A percentile compares a stretch with the other conserved stretches of the same genome.
These are phyloP conservation scores for Biscogniauxia marginata DNA, from an alignment of 2,329 filamentous ascomycete genomes.

Conservation along the genomic window DNA sequence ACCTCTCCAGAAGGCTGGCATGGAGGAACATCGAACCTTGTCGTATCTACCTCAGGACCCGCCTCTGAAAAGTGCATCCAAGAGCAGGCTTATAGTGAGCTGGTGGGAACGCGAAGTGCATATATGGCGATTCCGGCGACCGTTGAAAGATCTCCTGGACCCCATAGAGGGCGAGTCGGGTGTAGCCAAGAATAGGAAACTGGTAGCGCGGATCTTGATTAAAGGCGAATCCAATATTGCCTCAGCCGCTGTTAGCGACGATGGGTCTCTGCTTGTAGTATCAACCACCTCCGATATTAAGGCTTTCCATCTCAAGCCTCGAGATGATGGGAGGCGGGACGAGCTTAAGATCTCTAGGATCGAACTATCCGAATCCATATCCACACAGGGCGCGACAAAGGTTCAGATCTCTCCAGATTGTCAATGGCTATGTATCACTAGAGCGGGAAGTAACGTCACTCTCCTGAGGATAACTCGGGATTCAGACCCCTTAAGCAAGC, in stretches of 20 bases:
- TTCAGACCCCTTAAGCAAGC: conserved; percentile 34
- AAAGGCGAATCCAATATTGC: conserved; percentile 81
- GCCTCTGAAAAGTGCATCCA: conserved; percentile 69
- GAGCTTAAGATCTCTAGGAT: conserved; percentile 70
- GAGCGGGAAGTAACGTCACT: conserved; percentile 58
- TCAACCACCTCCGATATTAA: conserved; percentile 74
- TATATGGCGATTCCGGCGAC: conserved; percentile 66
- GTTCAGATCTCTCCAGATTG: conserved; percentile 69
- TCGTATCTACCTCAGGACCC: conserved; percentile 80
- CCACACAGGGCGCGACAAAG: conserved; percentile 63
- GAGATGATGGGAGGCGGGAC: conserved; percentile 50
- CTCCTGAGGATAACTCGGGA: conserved; percentile 47
- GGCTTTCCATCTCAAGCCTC: conserved; percentile 66
- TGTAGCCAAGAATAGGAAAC: conserved; percentile 56
- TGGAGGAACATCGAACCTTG: conserved; percentile 78
- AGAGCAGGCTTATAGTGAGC: conserved; percentile 74
- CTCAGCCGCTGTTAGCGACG: conserved; percentile 66
- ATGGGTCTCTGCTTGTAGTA: conserved; percentile 73
- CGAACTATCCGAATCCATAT: conserved; percentile 56
- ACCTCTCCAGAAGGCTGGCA: conserved; percentile 73
- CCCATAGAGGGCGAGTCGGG: conserved; percentile 39
- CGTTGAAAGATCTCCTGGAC: conserved; percentile 47
- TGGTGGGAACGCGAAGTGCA: conserved; percentile 91
- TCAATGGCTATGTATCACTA: conserved; percentile 66
- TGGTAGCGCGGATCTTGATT: conserved; percentile 67